Evolutionary conservation across 805 yeast genomes (phyloP).

Genomic region (Pichia gijzeniarum): DNA sequence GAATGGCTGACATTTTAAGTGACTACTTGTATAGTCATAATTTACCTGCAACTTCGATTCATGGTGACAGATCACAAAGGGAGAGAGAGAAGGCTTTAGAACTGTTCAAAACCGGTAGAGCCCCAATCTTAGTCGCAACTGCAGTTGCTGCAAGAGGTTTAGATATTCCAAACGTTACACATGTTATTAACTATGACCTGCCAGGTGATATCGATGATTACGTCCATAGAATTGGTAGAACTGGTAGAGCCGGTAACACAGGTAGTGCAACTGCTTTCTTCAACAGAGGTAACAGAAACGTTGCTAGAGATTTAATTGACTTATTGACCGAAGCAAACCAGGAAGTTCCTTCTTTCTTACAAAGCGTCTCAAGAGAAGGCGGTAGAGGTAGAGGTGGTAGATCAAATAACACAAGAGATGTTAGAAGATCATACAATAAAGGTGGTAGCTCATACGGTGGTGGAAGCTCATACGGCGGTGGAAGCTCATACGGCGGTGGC

Average conservation of each 20-base stretch:
- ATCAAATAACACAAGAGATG: constrained; percentile 16
- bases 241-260: constrained; percentile 99
- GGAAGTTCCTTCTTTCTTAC: constrained; percentile 89
- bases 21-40: constrained; percentile 84
- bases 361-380: constrained; percentile 71
- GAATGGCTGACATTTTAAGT: constrained; percentile 95
- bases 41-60: constrained; percentile 97
- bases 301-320: constrained; percentile 82
- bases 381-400: constrained; percentile 50
- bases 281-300: constrained; percentile 89
- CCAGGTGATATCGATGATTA: constrained; percentile 97
- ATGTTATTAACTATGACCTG: constrained; percentile 94
- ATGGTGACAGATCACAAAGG: constrained; percentile 96
- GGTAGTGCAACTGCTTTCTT: constrained; percentile 99
- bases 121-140: constrained; percentile 95
- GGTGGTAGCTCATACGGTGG: constrained; percentile 26
- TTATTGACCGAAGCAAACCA: constrained; percentile 94
- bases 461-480: constrained; percentile 24
- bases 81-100: constrained; percentile 98
- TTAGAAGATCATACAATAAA: constrained; percentile 17
- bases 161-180: constrained; percentile 98
- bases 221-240: constrained; percentile 99
- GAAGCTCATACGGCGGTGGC: constrained; percentile 21
- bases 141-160: constrained; percentile 99
- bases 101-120: constrained; percentile 84